phyloP scores from a whole-genome alignment of 805 yeast species.

The Candida qinlingensis region DNA sequence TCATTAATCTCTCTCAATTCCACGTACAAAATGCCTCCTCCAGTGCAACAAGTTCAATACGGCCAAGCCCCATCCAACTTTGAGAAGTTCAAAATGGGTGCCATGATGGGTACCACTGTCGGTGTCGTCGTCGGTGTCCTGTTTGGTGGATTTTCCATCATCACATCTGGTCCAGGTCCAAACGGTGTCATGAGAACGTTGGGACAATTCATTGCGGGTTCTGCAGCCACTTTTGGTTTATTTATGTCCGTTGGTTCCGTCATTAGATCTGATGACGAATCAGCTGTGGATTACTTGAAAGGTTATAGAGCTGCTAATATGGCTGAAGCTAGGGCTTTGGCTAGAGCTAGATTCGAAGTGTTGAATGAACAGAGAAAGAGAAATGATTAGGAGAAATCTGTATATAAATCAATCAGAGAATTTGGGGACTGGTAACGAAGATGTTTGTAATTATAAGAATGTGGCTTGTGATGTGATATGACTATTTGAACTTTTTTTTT shows the following conservation, averaged over 20 bases:
- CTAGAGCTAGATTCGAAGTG: conserved; percentile 37
- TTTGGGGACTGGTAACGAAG: neutral
- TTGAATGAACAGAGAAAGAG: conserved; percentile 21
- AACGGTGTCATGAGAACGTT: conserved; percentile 94
- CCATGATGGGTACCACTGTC: conserved; percentile 79
- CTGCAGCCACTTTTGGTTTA: conserved; percentile 94
- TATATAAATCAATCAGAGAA: neutral
- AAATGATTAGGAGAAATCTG: conserved; percentile 3
- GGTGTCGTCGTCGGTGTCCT: conserved; percentile 94
- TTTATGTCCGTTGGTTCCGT: conserved; percentile 96
- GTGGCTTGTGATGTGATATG: neutral
- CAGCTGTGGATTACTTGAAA: conserved; percentile 18
- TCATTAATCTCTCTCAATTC: no score
- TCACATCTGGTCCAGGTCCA: conserved; percentile 97
- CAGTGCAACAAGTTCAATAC: conserved; percentile 62
- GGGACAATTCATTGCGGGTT: conserved; percentile 94
- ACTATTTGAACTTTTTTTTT: neutral
- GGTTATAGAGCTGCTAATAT: conserved; percentile 32
- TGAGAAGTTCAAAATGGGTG: conserved; percentile 98
- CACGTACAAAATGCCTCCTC: conserved; percentile 26
- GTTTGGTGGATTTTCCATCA: conserved; percentile 88
- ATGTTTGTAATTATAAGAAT: neutral
- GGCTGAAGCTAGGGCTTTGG: conserved; percentile 35
- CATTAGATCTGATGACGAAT: conserved; percentile 62
- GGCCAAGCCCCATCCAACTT: conserved; percentile 74